A percentile compares a stretch with the other conserved stretches of the same genome.
These are phyloP conservation scores for Chenopodium album DNA, from an alignment of 148 eudicot species.

Conservation along the genomic window DNA sequence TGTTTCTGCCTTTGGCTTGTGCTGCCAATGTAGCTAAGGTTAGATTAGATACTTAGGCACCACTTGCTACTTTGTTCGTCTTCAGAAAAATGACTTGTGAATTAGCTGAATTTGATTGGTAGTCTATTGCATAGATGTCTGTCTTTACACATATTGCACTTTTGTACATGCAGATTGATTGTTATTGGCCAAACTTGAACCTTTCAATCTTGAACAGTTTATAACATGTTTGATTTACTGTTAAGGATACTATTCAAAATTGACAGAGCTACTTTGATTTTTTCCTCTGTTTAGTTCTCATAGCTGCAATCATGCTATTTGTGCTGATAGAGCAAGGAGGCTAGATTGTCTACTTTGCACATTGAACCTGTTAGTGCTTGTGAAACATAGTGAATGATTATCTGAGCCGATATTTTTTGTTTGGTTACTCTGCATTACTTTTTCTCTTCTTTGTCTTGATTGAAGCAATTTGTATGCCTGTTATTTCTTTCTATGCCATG, in stretches of 20 bases:
- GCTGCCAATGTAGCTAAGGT: conserved; percentile 97
- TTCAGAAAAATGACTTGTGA: neutral
- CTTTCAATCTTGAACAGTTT: neutral
- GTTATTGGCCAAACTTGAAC: neutral
- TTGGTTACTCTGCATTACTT: neutral
- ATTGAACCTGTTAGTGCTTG: neutral
- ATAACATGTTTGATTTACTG: neutral
- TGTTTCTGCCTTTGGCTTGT: conserved; percentile 96
- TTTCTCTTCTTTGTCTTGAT: neutral
- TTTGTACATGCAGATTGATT: neutral
- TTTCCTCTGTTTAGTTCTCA: neutral
- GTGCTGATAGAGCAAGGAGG: neutral
- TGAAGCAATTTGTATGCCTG: neutral
- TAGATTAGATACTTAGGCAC: neutral
- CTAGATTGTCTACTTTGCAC: neutral
- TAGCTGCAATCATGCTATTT: neutral
- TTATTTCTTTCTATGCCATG: neutral
- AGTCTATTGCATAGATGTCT: neutral
- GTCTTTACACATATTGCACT: neutral
- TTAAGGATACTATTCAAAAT: neutral
- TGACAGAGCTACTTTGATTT: neutral
- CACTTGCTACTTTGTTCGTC: neutral
- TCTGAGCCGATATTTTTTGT: neutral
- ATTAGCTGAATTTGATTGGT: neutral
- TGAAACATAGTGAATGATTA: neutral